phyloP scores from a whole-genome alignment of 2,329 filamentous ascomycete species.

The Clonostachys rosea region DNA sequence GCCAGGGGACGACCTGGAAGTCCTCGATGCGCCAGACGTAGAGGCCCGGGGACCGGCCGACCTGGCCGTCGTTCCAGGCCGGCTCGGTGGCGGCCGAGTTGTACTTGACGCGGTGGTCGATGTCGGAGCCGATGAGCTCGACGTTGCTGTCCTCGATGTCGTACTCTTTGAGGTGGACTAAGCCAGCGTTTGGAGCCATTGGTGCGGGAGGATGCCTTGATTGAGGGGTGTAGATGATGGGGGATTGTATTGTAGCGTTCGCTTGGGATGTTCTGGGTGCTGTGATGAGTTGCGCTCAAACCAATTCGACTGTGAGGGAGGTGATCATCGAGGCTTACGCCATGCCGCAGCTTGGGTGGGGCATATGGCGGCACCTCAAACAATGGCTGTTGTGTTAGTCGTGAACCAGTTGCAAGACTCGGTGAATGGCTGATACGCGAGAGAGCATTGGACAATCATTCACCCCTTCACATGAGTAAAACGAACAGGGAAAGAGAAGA shows the following conservation, averaged over 20 bases:
- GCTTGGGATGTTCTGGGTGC: too few species aligned
- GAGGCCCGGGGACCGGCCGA: conserved; percentile 50
- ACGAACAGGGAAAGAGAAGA: too few species aligned
- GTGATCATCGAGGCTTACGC: too few species aligned
- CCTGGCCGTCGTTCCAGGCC: conserved; percentile 56
- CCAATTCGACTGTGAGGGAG: too few species aligned
- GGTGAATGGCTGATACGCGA: too few species aligned
- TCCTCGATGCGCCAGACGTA: conserved; percentile 64
- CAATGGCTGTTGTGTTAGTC: too few species aligned
- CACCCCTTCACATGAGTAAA: too few species aligned
- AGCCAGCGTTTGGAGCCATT: conserved; percentile 58
- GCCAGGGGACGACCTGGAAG: conserved; percentile 60
- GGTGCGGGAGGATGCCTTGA: background rate
- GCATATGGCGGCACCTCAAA: too few species aligned
- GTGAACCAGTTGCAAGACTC: too few species aligned
- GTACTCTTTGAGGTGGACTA: conserved; percentile 60
- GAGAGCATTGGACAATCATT: too few species aligned
- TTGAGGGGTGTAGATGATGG: background rate
- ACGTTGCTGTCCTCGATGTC: conserved; percentile 67
- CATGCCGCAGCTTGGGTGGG: too few species aligned
- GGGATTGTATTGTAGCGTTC: background rate
- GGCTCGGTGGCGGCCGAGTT: conserved; percentile 61
- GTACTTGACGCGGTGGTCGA: conserved; percentile 66
- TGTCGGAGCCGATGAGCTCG: conserved; percentile 56
- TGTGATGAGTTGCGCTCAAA: too few species aligned